These are phyloP conservation scores for Drechslerella dactyloides DNA, from an alignment of 2,329 filamentous ascomycete species.

Conservation along the genomic window DNA sequence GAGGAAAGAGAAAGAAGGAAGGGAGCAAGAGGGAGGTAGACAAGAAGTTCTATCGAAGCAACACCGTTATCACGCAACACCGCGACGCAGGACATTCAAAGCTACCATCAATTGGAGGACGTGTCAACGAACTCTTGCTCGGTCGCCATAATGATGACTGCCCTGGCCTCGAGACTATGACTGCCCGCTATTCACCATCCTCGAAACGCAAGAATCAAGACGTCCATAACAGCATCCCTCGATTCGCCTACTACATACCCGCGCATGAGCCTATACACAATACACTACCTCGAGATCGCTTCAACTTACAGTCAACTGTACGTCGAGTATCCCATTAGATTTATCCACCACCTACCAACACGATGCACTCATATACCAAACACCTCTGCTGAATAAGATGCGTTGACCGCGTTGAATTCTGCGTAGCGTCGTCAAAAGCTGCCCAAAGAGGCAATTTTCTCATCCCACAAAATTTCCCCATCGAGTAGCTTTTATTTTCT, in stretches of 20 bases:
- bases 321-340: too few species aligned
- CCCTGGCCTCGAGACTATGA: too few species aligned
- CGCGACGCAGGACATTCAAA: background rate
- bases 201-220: too few species aligned
- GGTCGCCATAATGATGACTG: too few species aligned
- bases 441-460: conserved; percentile 10
- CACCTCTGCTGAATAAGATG: background rate
- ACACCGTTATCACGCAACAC: background rate
- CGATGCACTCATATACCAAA: background rate
- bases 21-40: background rate
- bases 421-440: conserved; percentile 6
- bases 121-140: too few species aligned
- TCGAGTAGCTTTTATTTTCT: background rate
- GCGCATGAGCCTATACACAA: too few species aligned
- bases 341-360: background rate
- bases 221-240: too few species aligned
- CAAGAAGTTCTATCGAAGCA: background rate
- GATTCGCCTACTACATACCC: too few species aligned
- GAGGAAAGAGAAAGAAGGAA: conserved; percentile 10
- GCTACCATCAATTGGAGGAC: too few species aligned
- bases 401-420: conserved; percentile 40
- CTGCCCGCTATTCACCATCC: too few species aligned
- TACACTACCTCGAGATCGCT: too few species aligned
- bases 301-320: too few species aligned
- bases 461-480: conserved; percentile 13